A percentile compares a stretch with the other conserved stretches of the same genome.
These are phyloP conservation scores for Exophiala sp. DNA, from an alignment of 2,329 filamentous ascomycete species.

Conservation along the genomic window DNA sequence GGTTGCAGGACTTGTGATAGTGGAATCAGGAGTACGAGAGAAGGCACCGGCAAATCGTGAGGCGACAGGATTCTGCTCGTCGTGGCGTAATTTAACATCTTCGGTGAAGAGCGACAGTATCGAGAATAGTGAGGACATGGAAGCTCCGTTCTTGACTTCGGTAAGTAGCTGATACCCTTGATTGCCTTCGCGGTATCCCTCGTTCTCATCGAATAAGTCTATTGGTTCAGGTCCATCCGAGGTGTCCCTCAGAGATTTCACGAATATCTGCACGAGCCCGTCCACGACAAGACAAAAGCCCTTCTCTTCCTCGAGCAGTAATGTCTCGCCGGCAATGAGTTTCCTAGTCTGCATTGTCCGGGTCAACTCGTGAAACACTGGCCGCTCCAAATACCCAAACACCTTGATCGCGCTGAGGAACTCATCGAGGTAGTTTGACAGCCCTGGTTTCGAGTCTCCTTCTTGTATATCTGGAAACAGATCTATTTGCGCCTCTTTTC, in stretches of 20 bases:
- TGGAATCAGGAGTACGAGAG: constrained; percentile 37
- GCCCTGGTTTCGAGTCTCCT: constrained; percentile 79
- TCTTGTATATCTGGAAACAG: constrained; percentile 92
- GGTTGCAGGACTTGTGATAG: constrained; percentile 38
- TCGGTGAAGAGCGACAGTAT: constrained; percentile 97
- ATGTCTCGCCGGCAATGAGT: constrained; percentile 89
- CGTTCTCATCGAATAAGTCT: constrained; percentile 67
- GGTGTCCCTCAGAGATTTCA: constrained; percentile 70
- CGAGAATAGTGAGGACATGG: constrained; percentile 97
- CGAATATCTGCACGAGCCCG: constrained; percentile 93
- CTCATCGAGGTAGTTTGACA: constrained; percentile 96
- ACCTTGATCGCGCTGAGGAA: constrained; percentile 98
- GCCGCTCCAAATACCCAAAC: constrained; percentile 92
- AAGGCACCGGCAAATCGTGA: constrained; percentile 34
- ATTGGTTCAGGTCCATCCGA: constrained; percentile 40
- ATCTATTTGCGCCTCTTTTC: constrained; percentile 93
- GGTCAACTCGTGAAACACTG: constrained; percentile 96
- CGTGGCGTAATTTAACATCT: constrained; percentile 74
- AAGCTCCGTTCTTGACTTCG: constrained; percentile 94
- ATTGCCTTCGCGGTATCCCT: constrained; percentile 57
- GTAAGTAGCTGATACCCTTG: constrained; percentile 93
- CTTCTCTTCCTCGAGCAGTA: constrained; percentile 94
- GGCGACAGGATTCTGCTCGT: constrained; percentile 41
- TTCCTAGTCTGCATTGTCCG: constrained; percentile 98
- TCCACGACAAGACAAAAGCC: constrained; percentile 97